A percentile compares a stretch with the other conserved stretches of the same genome.
These are phyloP conservation scores for Chaetothyriales sp. DNA, from an alignment of 2,329 filamentous ascomycete species.

Conservation along the genomic window DNA sequence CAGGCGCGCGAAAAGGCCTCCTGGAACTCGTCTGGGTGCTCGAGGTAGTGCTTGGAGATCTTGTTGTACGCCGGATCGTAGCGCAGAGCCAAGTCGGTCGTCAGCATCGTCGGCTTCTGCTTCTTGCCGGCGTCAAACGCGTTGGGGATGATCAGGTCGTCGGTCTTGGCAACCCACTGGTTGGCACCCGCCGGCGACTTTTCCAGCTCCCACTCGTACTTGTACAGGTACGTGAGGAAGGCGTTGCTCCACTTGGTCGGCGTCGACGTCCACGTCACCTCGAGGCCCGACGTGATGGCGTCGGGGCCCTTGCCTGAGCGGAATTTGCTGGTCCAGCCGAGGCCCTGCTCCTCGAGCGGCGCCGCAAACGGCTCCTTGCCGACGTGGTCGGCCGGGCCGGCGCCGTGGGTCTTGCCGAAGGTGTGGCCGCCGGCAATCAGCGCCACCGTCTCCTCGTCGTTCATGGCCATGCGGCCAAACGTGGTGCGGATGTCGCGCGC, in stretches of 20 bases:
- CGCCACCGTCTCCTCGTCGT: slow-evolving; percentile 68
- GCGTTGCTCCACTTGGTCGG: slow-evolving; percentile 64
- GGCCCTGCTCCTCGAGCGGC: slow-evolving; percentile 50
- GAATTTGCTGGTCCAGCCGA: slow-evolving; percentile 58
- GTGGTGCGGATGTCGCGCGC: slow-evolving; percentile 60
- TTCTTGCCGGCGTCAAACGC: slow-evolving; percentile 57
- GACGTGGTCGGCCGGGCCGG: slow-evolving; percentile 49
- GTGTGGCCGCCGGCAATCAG: slow-evolving; percentile 66
- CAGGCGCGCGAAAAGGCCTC: slow-evolving; percentile 61
- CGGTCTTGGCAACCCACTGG: slow-evolving; percentile 63
- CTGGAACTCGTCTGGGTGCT: slow-evolving; percentile 53
- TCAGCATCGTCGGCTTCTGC: slow-evolving; percentile 63
- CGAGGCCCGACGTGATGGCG: slow-evolving; percentile 61
- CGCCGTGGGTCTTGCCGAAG: slow-evolving; percentile 72
- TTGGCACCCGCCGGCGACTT: slow-evolving; percentile 64
- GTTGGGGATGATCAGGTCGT: slow-evolving; percentile 54
- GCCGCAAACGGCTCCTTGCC: slow-evolving; percentile 55
- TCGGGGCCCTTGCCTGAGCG: slow-evolving; percentile 55
- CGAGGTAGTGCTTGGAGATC: slow-evolving; percentile 57
- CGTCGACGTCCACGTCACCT: slow-evolving; percentile 67
- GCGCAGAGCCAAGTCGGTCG: slow-evolving; percentile 58
- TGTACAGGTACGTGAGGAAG: slow-evolving; percentile 64
- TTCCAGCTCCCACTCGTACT: slow-evolving; percentile 62
- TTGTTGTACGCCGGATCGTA: slow-evolving; percentile 61
- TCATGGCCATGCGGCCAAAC: slow-evolving; percentile 70